Conservation (phyloP, 768 basidiomycete genomes). For the Pleurotus cornucopiae region DNA sequence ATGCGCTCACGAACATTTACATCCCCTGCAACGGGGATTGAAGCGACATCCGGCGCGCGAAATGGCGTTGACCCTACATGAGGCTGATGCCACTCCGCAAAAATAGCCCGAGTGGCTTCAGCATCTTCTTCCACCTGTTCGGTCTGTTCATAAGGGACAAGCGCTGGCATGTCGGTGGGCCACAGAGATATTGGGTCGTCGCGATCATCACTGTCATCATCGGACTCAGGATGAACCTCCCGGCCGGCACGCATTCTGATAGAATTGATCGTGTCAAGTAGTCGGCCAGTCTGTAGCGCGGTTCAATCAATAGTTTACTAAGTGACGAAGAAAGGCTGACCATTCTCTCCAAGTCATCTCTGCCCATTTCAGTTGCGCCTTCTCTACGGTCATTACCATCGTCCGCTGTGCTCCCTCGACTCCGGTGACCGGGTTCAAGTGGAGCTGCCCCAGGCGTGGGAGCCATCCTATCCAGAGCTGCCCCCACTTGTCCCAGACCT, state of each 20-base stretch:
- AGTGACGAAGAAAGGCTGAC: neutral
- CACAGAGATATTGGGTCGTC: no score
- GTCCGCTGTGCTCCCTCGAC: no score
- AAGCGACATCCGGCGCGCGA: neutral
- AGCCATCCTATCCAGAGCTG: no score
- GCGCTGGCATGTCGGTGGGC: no score
- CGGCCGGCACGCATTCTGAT: neutral
- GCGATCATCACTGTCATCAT: no score
- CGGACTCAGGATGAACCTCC: no score
- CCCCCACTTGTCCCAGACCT: neutral
- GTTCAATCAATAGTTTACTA: neutral
- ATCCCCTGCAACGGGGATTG: neutral
- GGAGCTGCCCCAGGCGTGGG: no score
- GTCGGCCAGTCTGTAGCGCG: neutral
- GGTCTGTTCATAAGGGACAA: no score
- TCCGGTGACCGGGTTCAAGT: no score
- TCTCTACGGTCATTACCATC: no score
- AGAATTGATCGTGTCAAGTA: constrained; percentile 1
- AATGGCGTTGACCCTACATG: neutral
- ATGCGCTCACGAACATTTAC: neutral
- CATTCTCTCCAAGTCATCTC: neutral
- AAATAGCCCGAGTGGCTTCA: neutral
- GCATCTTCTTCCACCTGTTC: no score
- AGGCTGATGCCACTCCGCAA: neutral
- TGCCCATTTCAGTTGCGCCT: neutral